These are phyloP conservation scores for Globisporangium abappressorium DNA, from an alignment of 352 stramenopile species.

Conservation along the genomic window DNA sequence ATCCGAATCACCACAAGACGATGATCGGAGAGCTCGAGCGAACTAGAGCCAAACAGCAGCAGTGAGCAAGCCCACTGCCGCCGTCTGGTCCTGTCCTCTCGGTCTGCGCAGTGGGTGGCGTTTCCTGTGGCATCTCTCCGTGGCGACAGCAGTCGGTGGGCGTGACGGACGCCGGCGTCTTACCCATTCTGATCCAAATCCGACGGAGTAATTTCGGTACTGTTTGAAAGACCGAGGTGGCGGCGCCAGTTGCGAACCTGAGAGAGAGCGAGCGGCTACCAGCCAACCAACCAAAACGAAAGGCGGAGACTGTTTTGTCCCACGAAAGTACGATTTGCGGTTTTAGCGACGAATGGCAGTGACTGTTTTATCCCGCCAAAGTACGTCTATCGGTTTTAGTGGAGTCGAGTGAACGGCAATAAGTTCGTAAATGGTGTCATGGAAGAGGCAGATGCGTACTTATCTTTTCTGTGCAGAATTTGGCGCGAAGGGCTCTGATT, in stretches of 20 bases:
- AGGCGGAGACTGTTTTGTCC: slow-evolving; percentile 1
- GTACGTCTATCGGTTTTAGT: slow-evolving; percentile 6
- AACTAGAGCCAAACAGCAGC: background rate
- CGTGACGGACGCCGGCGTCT: slow-evolving; percentile 33
- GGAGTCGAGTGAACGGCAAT: background rate
- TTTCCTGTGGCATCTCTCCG: slow-evolving; percentile 37
- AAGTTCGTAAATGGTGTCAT: background rate
- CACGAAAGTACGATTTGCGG: background rate
- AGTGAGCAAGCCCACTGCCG: background rate
- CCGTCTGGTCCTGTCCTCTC: background rate
- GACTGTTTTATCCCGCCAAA: slow-evolving; percentile 6
- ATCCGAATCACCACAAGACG: slow-evolving; percentile 17
- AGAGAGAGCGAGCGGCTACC: slow-evolving; percentile 25
- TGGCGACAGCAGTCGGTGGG: slow-evolving; percentile 26
- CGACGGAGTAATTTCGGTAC: slow-evolving; percentile 85
- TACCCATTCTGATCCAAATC: slow-evolving; percentile 74
- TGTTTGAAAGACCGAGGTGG: slow-evolving; percentile 18
- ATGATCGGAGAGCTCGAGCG: background rate
- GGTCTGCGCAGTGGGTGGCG: slow-evolving; percentile 4
- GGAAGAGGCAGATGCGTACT: background rate
- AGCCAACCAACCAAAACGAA: slow-evolving; percentile 34
- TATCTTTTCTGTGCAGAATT: background rate
- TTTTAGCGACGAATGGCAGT: background rate
- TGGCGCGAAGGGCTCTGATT: background rate
- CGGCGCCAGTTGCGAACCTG: background rate